These are phyloP conservation scores for Trichoderma koningiopsis DNA, from an alignment of 2,329 filamentous ascomycete genomes.

Conservation along the genomic window DNA sequence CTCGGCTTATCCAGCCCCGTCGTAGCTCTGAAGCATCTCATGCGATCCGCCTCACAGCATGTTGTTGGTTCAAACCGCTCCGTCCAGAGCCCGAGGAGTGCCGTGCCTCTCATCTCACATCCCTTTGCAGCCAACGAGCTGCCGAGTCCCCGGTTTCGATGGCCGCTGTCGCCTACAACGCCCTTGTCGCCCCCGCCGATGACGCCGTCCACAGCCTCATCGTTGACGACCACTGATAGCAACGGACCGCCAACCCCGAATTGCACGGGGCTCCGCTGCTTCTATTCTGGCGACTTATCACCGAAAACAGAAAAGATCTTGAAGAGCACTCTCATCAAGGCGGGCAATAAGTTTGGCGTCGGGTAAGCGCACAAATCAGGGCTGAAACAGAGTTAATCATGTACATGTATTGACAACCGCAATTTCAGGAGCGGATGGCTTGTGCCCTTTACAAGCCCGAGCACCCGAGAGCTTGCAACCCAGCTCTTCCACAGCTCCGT, in stretches of 20 bases:
- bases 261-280: conserved; percentile 53
- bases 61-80: conserved; percentile 32
- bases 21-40: conserved; percentile 38
- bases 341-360: conserved; percentile 50
- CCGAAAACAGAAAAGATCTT: conserved; percentile 52
- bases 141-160: conserved; percentile 34
- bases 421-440: conserved; percentile 45
- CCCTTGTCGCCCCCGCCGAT: conserved; percentile 47
- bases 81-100: conserved; percentile 30
- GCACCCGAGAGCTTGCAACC: conserved; percentile 49
- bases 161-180: conserved; percentile 44
- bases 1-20: conserved; percentile 39
- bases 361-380: conserved; percentile 37
- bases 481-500: conserved; percentile 60
- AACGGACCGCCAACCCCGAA: conserved; percentile 40
- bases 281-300: conserved; percentile 51
- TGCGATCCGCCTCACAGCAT: conserved; percentile 34
- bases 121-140: conserved; percentile 37
- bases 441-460: conserved; percentile 46
- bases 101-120: conserved; percentile 39
- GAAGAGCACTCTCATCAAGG: conserved; percentile 52
- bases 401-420: neutral
- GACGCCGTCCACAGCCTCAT: conserved; percentile 51
- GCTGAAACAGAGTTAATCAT: neutral
- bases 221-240: conserved; percentile 38